Base-by-base conservation (phyloP, 768 basidiomycete genomes). In the Cyathus striatus region DNA sequence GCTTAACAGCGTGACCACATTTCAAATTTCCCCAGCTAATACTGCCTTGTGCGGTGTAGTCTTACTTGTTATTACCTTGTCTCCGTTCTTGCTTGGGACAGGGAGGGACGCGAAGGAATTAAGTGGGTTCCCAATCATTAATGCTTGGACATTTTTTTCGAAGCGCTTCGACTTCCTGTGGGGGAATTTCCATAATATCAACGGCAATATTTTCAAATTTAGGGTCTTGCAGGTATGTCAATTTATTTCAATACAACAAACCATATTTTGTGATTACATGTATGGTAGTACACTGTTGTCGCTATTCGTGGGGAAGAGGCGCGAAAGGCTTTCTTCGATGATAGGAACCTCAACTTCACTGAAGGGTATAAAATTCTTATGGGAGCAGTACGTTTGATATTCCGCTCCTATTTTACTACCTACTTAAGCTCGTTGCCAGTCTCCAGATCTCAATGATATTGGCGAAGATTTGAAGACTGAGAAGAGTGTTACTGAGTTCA, bases 331-430 rank as follows among this genome's bases (percentile, higher is more conserved):
- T 65, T 63, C 42, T 62, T 64, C 41, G 54, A 58, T 23, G 50
- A 59, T 26, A 56, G 54, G 27, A 49, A 43, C 23, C 46, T 66
- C 3, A 53, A 51, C 39, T 53, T 62, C 35, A 47, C 35, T 16
- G 60, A 65, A 49, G 65, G 65, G 23, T 66, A 65, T 34, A 57
- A 49, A 39, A 52, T 65, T 24, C 52, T 66, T 6, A 53, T 61
- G 43, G 64, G 61, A 14, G 61, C 51, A 22, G 60, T 54, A 24
- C 10, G 27, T 30, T 30, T n/a, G 13, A 16, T 21, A 3, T 18
- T 30, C 41, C 26, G 20, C 13, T 18, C 7, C 10, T 6, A 12
- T 7, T 42, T 16, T 13, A 12, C 10, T 20, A 6, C 23, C 26
- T 26, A 24, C 7, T 32, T 14, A 40, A 1, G 33, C 14, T 17